Percentiles rank a stretch among this genome's conserved stretches.
These are phyloP conservation scores for Hsuehochloa calcarea DNA, from an alignment of 176 grass and related monocot species.

Conservation along the genomic window DNA sequence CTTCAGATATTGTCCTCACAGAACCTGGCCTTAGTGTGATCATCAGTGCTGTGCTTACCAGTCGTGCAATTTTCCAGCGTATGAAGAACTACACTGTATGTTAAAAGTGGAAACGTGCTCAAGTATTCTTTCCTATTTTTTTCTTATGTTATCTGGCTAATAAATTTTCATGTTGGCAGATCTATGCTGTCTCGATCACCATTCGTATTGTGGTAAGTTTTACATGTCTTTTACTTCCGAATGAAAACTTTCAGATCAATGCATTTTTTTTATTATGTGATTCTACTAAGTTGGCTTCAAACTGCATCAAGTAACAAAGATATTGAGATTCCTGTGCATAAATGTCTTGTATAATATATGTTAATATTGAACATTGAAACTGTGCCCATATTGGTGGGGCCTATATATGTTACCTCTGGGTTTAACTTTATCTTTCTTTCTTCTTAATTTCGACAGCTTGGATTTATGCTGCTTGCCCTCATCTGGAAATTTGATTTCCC, in stretches of 20 bases:
- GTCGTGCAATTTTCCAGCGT: slow-evolving; percentile 84
- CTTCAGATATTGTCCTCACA: slow-evolving; percentile 84
- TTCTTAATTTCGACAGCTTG: slow-evolving; percentile 46
- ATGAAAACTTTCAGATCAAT: not conserved
- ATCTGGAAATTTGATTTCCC: slow-evolving; percentile 83
- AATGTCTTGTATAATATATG: not conserved
- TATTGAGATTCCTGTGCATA: not conserved
- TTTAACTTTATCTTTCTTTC: not conserved
- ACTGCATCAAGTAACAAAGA: not conserved
- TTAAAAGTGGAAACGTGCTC: not conserved
- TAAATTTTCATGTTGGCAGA: slow-evolving; percentile 39
- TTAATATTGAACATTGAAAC: not conserved
- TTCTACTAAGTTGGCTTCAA: not conserved
- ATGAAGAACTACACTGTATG: slow-evolving; percentile 87
- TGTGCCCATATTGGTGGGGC: not conserved
- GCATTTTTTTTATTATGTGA: not conserved
- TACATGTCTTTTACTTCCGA: slow-evolving; percentile 9
- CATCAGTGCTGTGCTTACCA: slow-evolving; percentile 77
- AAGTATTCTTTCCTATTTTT: not conserved
- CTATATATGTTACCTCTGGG: not conserved
- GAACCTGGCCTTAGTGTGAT: slow-evolving; percentile 80
- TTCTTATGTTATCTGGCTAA: slow-evolving; percentile 23
- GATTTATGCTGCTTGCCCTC: slow-evolving; percentile 76
- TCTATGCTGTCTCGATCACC: slow-evolving; percentile 79
- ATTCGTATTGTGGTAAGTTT: slow-evolving; percentile 77